Base-by-base conservation (phyloP, 2,329 filamentous ascomycete species). In the Byssothecium circinans region DNA sequence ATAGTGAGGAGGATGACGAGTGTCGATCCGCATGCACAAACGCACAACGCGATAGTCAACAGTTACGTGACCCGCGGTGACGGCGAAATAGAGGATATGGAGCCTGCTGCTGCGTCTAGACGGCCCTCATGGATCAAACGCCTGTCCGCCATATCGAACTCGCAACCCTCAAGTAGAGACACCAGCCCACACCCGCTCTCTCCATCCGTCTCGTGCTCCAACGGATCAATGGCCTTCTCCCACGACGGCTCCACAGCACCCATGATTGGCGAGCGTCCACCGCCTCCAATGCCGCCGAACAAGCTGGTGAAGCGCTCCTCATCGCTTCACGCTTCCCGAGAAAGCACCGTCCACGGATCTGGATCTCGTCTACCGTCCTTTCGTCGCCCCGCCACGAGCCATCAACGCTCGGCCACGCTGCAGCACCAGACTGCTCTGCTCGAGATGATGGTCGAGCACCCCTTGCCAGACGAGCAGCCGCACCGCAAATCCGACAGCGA, bases 231-330 rank as follows among this genome's bases (percentile, higher is more conserved):
- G 54, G 64, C 72, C 17, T 73, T 76, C 49, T 76, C 76, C 11
- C 67, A 75, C 52, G 66, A 73, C 43, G 73, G 71, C 49, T 89
- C 87, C 29, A 80, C 78, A 1, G 82, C 80, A 19, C 84, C 86
- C 14, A 86, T 90, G 48, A 69, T 87, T 18, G 65, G 73, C 67
- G 54, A 71, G 68, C 57, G 59, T 17, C 62, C 62, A 11, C 67
- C 73, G 33, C 58, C 66, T 23, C 65, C 71, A 14, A 69, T 82
- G 25, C 75, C 82, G 8, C 85, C 84, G 15, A 91, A 91, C 70
- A 91, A 89, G 73, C 77, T 91, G 33, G 87, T 91, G 43, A 92
- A 92, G 72, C 83, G 87, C 50, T 78, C 82, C 30, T 79, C 84
- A 2, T 83, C 86, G 17, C 73, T 76, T 38, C 78, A 79, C 54